Conservation (phyloP, 1,284 basidiomycete species). For the Ganoderma meredithae region DNA sequence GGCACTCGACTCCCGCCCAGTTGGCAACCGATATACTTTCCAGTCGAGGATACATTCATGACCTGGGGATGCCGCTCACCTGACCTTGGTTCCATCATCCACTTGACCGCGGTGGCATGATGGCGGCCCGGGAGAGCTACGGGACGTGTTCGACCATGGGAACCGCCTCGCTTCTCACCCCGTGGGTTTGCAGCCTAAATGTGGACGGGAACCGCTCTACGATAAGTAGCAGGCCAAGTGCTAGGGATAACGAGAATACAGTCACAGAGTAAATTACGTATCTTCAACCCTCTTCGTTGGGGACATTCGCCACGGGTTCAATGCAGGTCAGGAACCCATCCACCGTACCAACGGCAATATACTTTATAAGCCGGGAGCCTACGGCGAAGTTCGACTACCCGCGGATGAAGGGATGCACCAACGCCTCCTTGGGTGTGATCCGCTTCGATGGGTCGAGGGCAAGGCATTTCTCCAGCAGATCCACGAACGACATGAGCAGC, state of each 20-base stretch:
- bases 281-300: constrained; percentile 17
- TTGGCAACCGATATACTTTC: neutral
- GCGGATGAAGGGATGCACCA: constrained; percentile 87
- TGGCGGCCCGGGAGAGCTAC: neutral
- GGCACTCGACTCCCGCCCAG: neutral
- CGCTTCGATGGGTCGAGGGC: constrained; percentile 89
- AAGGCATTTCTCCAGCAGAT: constrained; percentile 92
- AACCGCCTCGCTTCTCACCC: neutral
- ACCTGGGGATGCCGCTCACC: constrained; percentile 6
- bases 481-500: constrained; percentile 85
- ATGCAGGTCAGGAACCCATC: neutral
- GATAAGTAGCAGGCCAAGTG: neutral
- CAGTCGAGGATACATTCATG: neutral
- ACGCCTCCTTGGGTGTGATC: constrained; percentile 88
- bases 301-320: neutral
- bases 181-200: neutral
- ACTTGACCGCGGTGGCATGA: neutral
- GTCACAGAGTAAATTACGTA: constrained; percentile 1
- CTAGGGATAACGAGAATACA: neutral
- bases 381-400: constrained; percentile 46
- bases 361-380: neutral
- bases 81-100: constrained; percentile 1
- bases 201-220: neutral
- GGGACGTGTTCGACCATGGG: neutral
- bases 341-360: neutral